phyloP scores from a whole-genome alignment of 1,284 basidiomycete genomes.

The Fistulina hepatica region DNA sequence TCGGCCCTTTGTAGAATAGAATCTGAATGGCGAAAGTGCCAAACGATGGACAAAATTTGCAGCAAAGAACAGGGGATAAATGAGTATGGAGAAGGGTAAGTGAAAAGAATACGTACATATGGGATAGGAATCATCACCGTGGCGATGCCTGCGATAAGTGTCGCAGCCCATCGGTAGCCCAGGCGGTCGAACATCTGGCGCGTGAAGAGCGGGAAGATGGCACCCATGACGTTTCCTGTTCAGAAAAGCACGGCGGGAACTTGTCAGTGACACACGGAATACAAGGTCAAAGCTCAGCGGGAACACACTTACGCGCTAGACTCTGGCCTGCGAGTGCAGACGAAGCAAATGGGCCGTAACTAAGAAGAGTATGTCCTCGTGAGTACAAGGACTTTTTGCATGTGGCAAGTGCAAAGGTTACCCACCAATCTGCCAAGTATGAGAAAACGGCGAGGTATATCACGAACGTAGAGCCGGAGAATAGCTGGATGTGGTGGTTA shows the following conservation, averaged over 20 bases:
- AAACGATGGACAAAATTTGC: neutral
- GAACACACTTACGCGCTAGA: constrained; percentile 15
- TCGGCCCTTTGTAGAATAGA: constrained; percentile 51
- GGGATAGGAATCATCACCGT: constrained; percentile 55
- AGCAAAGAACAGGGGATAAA: neutral
- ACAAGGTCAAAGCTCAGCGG: neutral
- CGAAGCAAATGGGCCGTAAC: constrained; percentile 65
- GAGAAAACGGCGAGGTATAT: constrained; percentile 60
- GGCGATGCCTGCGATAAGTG: constrained; percentile 54
- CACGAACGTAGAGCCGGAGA: constrained; percentile 45
- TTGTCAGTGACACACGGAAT: neutral
- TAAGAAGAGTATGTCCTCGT: constrained; percentile 17
- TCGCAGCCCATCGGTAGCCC: constrained; percentile 62
- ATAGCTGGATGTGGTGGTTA: constrained; percentile 30
- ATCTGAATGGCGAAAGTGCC: neutral
- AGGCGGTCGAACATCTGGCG: constrained; percentile 48
- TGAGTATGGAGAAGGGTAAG: neutral
- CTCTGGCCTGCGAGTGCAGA: constrained; percentile 66
- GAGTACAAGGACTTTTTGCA: constrained; percentile 1
- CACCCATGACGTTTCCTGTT: constrained; percentile 48
- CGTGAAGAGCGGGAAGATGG: constrained; percentile 56
- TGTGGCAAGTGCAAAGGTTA: too few relatives aligned
- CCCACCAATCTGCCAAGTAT: constrained; percentile 65
- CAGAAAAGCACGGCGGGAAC: too few relatives aligned
- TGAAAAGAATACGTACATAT: constrained; percentile 39